A percentile compares a stretch with the other conserved stretches of the same genome.
Conservation (phyloP, 2,329 filamentous ascomycete genomes). For the Gaeumannomyces tritici region DNA sequence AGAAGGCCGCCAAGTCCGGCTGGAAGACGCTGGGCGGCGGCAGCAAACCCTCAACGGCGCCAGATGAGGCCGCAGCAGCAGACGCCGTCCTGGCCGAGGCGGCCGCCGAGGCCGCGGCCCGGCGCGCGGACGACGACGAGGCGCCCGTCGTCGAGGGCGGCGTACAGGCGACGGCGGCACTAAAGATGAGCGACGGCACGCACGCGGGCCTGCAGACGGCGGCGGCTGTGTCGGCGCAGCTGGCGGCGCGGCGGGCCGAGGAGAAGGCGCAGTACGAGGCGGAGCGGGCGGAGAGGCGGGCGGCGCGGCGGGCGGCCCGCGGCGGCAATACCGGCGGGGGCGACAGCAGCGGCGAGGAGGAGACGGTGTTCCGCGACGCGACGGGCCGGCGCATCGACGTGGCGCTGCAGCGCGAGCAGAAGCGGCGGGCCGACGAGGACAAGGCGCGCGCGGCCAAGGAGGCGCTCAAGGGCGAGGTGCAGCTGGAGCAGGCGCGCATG, state of each 20-base stretch:
- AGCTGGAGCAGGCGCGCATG: conserved; percentile 56
- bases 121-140: conserved; percentile 36
- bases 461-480: conserved; percentile 75
- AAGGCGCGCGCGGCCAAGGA: conserved; percentile 58
- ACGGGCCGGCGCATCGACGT: conserved; percentile 91
- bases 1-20: conserved; percentile 64
- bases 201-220: conserved; percentile 82
- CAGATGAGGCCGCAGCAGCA: conserved; percentile 43
- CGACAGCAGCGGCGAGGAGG: conserved; percentile 38
- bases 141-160: conserved; percentile 36
- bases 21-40: conserved; percentile 63
- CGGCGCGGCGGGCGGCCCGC: conserved; percentile 29
- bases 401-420: conserved; percentile 80
- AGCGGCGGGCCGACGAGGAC: conserved; percentile 53
- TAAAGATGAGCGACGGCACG: conserved; percentile 81
- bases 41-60: conserved; percentile 8
- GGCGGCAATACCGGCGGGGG: conserved; percentile 25
- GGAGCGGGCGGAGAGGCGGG: conserved; percentile 12
- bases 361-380: conserved; percentile 93
- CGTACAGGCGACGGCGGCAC: conserved; percentile 28
- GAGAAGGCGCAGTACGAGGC: conserved; percentile 21
- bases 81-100: conserved; percentile 70
- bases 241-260: conserved; percentile 42
- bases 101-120: conserved; percentile 54
- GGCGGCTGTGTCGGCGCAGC: conserved; percentile 61